Conservation (phyloP, 371 early-diverging fungal genomes). For the Mucor lusitanicus region DNA sequence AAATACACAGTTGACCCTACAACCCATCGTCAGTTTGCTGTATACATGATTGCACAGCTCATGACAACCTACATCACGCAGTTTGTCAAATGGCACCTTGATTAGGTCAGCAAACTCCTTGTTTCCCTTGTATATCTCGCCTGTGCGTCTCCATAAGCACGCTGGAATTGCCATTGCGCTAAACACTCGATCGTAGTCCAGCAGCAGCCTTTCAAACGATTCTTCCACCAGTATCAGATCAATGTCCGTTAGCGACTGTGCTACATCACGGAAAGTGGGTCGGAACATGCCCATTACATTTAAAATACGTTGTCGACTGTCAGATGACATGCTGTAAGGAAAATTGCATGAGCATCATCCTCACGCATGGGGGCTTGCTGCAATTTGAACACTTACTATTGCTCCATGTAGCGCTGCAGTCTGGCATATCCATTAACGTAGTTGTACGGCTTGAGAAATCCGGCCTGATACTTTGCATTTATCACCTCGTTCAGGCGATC, state of each 20-base stretch:
- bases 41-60: background rate
- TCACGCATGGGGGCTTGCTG: background rate
- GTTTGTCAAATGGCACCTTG: conserved; percentile 73
- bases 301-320: conserved; percentile 76
- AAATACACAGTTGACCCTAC: conserved; percentile 75
- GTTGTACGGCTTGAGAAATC: conserved; percentile 91
- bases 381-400: conserved; percentile 48
- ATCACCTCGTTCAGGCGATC: conserved; percentile 87
- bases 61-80: conserved; percentile 70
- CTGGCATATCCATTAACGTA: conserved; percentile 89
- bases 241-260: conserved; percentile 87
- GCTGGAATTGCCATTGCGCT: conserved; percentile 94
- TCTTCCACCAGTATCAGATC: conserved; percentile 93
- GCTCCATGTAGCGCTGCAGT: conserved; percentile 88
- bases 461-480: conserved; percentile 92
- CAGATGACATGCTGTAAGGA: conserved; percentile 63
- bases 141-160: conserved; percentile 93
- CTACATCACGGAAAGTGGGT: conserved; percentile 82
- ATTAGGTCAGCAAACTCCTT: conserved; percentile 90
- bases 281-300: conserved; percentile 86
- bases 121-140: conserved; percentile 95
- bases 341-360: background rate
- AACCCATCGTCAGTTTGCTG: background rate
- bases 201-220: conserved; percentile 86
- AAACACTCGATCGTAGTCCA: conserved; percentile 71